These are phyloP conservation scores for Mucuna pruriens DNA, from an alignment of 306 rosid species.

Conservation along the genomic window DNA sequence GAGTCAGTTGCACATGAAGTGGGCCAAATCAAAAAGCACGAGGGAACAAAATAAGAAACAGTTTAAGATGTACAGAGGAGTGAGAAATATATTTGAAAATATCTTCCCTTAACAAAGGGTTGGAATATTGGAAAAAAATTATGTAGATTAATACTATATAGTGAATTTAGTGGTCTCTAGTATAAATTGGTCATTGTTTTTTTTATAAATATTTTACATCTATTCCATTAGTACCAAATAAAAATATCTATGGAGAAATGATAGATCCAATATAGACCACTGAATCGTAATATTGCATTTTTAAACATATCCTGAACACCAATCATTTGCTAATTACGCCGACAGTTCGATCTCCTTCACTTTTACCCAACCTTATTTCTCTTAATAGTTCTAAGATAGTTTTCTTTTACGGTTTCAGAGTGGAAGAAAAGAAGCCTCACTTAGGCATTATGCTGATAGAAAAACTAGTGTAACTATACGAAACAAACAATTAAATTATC, in stretches of 20 bases:
- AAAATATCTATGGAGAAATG: no score
- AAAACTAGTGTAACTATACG: constrained; percentile 4
- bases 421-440: not conserved
- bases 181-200: no score
- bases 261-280: not conserved
- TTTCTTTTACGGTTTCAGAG: not conserved
- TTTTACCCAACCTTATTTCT: not conserved
- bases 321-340: not conserved
- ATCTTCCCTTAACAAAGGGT: no score
- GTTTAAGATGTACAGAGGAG: constrained; percentile 20
- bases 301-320: not conserved
- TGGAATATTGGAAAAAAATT: no score
- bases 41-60: constrained; percentile 23
- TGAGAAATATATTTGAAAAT: constrained; percentile 19
- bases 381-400: not conserved
- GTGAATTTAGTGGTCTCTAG: no score
- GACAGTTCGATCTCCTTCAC: constrained; percentile 17
- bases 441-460: constrained; percentile 7
- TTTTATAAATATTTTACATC: no score
- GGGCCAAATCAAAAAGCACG: constrained; percentile 38
- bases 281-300: constrained; percentile 1
- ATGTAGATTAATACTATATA: no score
- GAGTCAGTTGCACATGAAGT: constrained; percentile 39
- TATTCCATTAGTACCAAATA: no score
- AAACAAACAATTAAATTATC: not conserved